Base-by-base conservation (phyloP, 2,329 filamentous ascomycete species). In the Calonectria multiphialidica region DNA sequence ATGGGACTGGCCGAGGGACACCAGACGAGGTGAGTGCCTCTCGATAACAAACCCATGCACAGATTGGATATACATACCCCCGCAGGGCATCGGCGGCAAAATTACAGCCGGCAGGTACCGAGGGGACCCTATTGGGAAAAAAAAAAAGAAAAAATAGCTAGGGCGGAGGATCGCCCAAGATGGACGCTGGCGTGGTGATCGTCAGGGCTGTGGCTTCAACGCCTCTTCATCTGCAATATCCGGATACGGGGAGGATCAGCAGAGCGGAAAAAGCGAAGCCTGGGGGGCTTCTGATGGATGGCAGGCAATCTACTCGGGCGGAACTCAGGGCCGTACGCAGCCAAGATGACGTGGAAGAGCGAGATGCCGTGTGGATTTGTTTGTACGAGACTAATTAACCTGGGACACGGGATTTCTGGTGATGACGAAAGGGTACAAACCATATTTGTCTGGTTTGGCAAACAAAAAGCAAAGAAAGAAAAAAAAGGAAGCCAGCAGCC, bases 321-420 rank as follows among this genome's bases (percentile, higher is more conserved):
- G 47, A 64, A 47, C 16, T 28, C 64, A 62, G 55, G 66, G 55
- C 47, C 37, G 44, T 37, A 61, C 64, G 47, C 35, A 67, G 57
- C 47, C 59, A 33, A 64, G 64, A 67, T 71, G 63, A 71, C 64
- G 69, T 67, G 55, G 69, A 71, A 42, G 23, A 59, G 66, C 21
- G 42, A 55, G 50, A 44, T 62, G 68, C 44, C 57, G 40, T 42
- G 57, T 62, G 57, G 40, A 62, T 62, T 65, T 65, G 67, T 70
- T 66, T 70, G 68, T 55, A 50, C 33, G 44, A 40, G 37, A 44
- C 23, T 71, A 71, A 71, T 71, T 42, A 71, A 71, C 40, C 21
- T 47, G 69, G 47, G 40, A 71, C 69, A 63, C 59, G 55, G 57
- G 45, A 67, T 57, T 67, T 49, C 35, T 55, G 50, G 44, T 37